phyloP scores from a whole-genome alignment of 176 grass and related monocot genomes.

The Thalia dealbata region DNA sequence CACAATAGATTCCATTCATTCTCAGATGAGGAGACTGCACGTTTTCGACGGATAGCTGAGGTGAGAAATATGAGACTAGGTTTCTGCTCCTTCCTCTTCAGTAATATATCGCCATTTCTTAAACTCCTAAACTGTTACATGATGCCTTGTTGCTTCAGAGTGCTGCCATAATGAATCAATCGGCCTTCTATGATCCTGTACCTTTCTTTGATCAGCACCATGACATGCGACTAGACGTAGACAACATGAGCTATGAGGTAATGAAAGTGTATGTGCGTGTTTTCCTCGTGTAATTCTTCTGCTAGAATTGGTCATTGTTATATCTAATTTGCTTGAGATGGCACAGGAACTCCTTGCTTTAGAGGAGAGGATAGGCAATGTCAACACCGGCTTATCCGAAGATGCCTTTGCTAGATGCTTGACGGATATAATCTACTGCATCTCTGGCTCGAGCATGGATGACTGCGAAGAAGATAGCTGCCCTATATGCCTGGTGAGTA shows the following conservation, averaged over 20 bases:
- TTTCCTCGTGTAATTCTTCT: not conserved
- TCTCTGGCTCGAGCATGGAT: slow-evolving; percentile 24
- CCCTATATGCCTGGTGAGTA: slow-evolving; percentile 65
- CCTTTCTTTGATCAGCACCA: slow-evolving; percentile 56
- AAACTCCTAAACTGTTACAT: slow-evolving; percentile 19
- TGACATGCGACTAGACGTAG: slow-evolving; percentile 72
- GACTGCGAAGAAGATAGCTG: slow-evolving; percentile 52
- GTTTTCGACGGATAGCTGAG: slow-evolving; percentile 26
- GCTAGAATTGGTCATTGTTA: not conserved
- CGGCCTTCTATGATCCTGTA: slow-evolving; percentile 24
- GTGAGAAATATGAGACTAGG: not conserved
- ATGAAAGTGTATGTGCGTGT: not conserved
- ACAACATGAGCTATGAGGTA: slow-evolving; percentile 93
- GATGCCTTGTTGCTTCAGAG: slow-evolving; percentile 33
- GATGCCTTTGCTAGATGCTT: slow-evolving; percentile 57
- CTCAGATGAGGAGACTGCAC: slow-evolving; percentile 17
- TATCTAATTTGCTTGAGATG: not conserved
- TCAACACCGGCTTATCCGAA: slow-evolving; percentile 49
- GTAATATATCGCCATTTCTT: not conserved
- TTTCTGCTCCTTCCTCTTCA: not conserved
- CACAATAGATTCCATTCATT: slow-evolving; percentile 38
- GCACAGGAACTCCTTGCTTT: slow-evolving; percentile 76
- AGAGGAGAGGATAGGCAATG: slow-evolving; percentile 72
- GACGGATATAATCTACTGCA: slow-evolving; percentile 45
- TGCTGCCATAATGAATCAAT: slow-evolving; percentile 29